A percentile compares a stretch with the other conserved stretches of the same genome.
phyloP scores from a whole-genome alignment of 192 early-diverging fungal species.

The Haplosporangium gracile region DNA sequence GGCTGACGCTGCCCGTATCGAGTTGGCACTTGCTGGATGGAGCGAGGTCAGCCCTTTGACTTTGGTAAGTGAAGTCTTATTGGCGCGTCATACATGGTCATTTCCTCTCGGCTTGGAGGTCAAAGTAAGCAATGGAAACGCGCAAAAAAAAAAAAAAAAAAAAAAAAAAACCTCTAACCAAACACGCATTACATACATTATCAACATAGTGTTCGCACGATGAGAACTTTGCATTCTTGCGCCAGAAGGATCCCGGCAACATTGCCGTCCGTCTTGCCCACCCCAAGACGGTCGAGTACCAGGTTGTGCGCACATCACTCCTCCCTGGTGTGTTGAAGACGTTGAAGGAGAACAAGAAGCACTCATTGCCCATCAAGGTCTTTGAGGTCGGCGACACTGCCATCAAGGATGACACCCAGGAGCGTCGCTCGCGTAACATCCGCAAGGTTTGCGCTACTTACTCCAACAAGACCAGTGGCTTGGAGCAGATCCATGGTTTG shows the following conservation, averaged over 20 bases:
- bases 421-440: constrained; percentile 89
- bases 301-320: constrained; percentile 93
- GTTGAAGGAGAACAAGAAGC: constrained; percentile 86
- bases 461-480: constrained; percentile 84
- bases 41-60: constrained; percentile 95
- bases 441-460: constrained; percentile 90
- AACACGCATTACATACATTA: neutral
- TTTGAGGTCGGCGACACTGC: constrained; percentile 98
- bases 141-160: neutral
- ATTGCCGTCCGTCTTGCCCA: constrained; percentile 92
- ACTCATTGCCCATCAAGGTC: constrained; percentile 90
- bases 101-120: neutral
- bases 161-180: neutral
- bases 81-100: neutral
- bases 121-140: neutral
- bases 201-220: constrained; percentile 94
- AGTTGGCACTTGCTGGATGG: constrained; percentile 92
- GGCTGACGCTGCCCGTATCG: constrained; percentile 85
- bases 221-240: constrained; percentile 94
- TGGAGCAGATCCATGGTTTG: constrained; percentile 92
- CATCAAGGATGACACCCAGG: constrained; percentile 85
- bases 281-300: constrained; percentile 92
- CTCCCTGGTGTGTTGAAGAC: constrained; percentile 97
- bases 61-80: constrained; percentile 68
- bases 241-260: constrained; percentile 80